phyloP scores from a whole-genome alignment of 2,329 filamentous ascomycete species.

The Neopestalotiopsis sp. region DNA sequence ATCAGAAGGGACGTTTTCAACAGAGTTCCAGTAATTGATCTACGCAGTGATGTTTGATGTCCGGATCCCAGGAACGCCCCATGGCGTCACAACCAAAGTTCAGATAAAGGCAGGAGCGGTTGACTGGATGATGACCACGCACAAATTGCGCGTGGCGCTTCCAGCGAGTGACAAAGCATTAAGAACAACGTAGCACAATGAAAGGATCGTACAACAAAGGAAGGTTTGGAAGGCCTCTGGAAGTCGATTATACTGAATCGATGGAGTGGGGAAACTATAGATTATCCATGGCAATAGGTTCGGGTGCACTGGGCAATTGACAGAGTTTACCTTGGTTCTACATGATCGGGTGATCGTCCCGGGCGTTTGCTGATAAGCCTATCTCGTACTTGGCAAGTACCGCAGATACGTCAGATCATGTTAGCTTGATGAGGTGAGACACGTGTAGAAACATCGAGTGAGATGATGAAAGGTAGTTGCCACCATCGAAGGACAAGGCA shows the following conservation, averaged over 20 bases:
- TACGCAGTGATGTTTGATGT: not conserved
- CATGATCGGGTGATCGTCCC: not conserved
- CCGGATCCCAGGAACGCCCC: not conserved
- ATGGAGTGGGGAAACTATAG: no score
- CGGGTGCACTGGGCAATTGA: not conserved
- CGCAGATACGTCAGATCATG: not conserved
- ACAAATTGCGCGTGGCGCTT: slow-evolving; percentile 11
- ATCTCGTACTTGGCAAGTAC: not conserved
- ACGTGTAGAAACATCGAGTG: not conserved
- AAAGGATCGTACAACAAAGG: no score
- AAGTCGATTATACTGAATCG: no score
- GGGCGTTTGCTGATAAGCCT: not conserved
- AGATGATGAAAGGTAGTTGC: not conserved
- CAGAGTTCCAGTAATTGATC: not conserved
- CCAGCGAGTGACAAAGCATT: not conserved
- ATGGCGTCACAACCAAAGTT: slow-evolving; percentile 19
- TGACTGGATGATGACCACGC: slow-evolving; percentile 5
- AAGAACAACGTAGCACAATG: not conserved
- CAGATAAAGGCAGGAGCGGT: not conserved
- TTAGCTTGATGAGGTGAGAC: not conserved
- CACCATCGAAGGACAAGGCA: not conserved
- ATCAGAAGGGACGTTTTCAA: no score
- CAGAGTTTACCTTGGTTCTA: not conserved
- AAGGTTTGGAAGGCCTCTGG: no score
- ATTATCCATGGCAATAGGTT: not conserved